Base-by-base conservation (phyloP, 192 early-diverging fungal genomes). In the Martensiomyces pterosporus region DNA sequence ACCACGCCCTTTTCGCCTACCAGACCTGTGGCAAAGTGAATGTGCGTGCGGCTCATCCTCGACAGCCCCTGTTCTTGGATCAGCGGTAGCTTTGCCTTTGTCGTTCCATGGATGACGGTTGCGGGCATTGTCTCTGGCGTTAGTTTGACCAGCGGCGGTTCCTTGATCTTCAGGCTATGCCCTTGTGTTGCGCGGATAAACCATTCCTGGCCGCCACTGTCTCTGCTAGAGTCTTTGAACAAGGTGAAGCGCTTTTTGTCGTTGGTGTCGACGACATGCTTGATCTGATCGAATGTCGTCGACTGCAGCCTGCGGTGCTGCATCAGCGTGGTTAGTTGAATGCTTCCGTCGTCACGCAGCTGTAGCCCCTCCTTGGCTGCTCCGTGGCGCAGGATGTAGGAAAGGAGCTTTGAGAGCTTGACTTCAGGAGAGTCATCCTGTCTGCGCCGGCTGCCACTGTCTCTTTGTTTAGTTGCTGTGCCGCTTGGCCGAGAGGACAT, bases 121-220 rank as follows among this genome's bases (percentile, higher is more conserved):
- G 27, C 26, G 4, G 64, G 71, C 29, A 68, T 39, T 9, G 44
- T 68, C 22, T 43, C 53, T 6, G 21, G n/a, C 5, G 50, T 72
- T 6, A 62, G 45, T 43, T 48, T 43, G 24, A 64, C 35, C 36
- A 69, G 61, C 39, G 60, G 59, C 41, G 52, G 40, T 21, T 64
- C 22, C 26, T 70, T 50, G 37, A 79, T 51, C 27, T 71, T 37
- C 10, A 89, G 39, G 26, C 73, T 81, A 57, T 97, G 94, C 5
- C 94, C 94, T 62, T 97, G 94, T 37, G 87, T 89, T 1, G 91
- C 92, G 24, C 88, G 69, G 37, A 97, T 90, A 42, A 52, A 76
- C 79, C 81, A 88, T 15, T 35, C 38, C 3, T 55, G 39, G 14
- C 33, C 13, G 2, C 26, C 52, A 12, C 16, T n/a, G n/a, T n/a